A percentile compares a stretch with the other conserved stretches of the same genome.
phyloP scores from a whole-genome alignment of 371 early-diverging fungal species.

The Basidiobolus heterosporus region DNA sequence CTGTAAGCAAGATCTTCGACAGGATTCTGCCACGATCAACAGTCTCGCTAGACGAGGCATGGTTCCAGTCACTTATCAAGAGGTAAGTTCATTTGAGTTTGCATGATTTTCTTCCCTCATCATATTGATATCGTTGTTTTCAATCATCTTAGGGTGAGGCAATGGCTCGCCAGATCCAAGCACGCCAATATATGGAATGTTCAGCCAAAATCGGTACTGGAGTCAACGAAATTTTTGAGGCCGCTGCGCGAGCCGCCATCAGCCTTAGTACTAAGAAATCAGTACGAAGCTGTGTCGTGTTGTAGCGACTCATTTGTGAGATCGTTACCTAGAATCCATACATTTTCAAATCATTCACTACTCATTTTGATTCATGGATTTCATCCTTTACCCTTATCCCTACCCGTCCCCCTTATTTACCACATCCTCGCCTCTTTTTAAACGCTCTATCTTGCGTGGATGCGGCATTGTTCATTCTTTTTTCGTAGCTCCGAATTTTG shows the following conservation, averaged over 20 bases:
- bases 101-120: background rate
- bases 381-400: no score
- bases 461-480: no score
- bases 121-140: background rate
- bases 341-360: no score
- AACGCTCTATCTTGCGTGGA: no score
- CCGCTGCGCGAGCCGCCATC: slow-evolving; percentile 38
- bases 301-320: no score
- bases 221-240: slow-evolving; percentile 58
- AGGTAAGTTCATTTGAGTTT: slow-evolving; percentile 4
- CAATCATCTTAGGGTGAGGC: slow-evolving; percentile 22
- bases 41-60: slow-evolving; percentile 10
- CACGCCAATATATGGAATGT: slow-evolving; percentile 63
- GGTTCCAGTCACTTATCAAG: slow-evolving; percentile 3
- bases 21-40: slow-evolving; percentile 24
- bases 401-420: no score
- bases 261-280: no score
- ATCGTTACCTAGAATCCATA: no score
- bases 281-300: no score
- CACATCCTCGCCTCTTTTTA: no score
- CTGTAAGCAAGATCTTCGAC: slow-evolving; percentile 56
- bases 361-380: no score
- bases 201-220: slow-evolving; percentile 51
- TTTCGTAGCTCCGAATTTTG: no score
- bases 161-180: slow-evolving; percentile 51